Conservation (phyloP, 352 stramenopile genomes). For the Globisporangium canariense region DNA sequence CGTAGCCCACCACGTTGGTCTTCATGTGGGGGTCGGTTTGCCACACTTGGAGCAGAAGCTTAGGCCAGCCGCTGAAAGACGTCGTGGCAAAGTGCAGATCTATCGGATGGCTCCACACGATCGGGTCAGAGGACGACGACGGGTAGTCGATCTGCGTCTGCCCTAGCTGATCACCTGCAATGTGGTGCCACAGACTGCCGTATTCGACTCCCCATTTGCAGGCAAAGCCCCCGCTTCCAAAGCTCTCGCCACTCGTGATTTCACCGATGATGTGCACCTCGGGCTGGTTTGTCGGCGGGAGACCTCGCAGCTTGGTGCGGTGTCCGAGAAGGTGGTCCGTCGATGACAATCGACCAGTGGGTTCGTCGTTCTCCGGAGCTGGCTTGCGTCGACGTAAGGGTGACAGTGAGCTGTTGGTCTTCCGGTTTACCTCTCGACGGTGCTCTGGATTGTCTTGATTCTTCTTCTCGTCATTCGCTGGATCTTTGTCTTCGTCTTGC, state of each 20-base stretch:
- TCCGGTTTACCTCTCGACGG: neutral
- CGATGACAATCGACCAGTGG: neutral
- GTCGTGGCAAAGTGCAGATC: conserved; percentile 62
- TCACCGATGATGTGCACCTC: conserved; percentile 74
- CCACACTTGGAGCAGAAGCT: conserved; percentile 66
- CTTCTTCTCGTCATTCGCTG: neutral
- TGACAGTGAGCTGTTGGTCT: conserved; percentile 11
- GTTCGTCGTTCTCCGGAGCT: neutral
- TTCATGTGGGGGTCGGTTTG: conserved; percentile 44
- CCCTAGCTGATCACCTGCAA: conserved; percentile 53
- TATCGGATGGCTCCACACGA: conserved; percentile 62
- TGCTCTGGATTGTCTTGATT: neutral
- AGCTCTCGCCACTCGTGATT: conserved; percentile 53
- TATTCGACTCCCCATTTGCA: conserved; percentile 76
- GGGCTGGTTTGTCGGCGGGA: conserved; percentile 43
- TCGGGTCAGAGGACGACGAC: conserved; percentile 16
- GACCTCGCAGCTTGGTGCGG: conserved; percentile 20
- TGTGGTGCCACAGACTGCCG: conserved; percentile 49
- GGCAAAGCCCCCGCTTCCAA: conserved; percentile 38
- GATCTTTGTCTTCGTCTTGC: neutral
- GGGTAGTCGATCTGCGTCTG: conserved; percentile 68
- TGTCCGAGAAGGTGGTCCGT: neutral
- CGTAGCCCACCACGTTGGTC: conserved; percentile 50
- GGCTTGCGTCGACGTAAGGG: conserved; percentile 10
- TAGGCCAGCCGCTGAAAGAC: conserved; percentile 62